Conservation (phyloP, 257 asterid species). For the Primulina eburnea region DNA sequence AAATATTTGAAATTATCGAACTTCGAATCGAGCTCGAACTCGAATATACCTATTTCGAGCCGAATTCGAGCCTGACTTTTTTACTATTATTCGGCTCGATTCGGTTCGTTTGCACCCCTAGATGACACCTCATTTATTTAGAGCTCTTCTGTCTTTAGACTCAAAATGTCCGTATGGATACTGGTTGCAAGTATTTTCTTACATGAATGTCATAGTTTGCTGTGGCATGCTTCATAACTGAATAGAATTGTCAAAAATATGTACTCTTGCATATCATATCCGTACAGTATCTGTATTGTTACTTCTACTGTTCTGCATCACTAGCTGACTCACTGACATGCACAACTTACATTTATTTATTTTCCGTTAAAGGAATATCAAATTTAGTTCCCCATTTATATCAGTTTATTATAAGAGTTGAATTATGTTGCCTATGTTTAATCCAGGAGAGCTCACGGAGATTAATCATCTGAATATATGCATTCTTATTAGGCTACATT, state of each 20-base stretch:
- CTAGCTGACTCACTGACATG: background rate
- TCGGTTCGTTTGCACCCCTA: too few species aligned
- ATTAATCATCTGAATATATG: constrained; percentile 21
- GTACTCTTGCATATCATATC: background rate
- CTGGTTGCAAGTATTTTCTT: background rate
- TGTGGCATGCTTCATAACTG: background rate
- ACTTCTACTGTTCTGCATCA: background rate
- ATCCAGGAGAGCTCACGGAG: constrained; percentile 7
- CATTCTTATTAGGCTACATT: constrained; percentile 68
- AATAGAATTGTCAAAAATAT: background rate
- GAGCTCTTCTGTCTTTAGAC: background rate
- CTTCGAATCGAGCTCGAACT: too few species aligned
- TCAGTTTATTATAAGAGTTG: background rate
- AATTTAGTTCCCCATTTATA: background rate
- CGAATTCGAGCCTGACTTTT: too few species aligned
- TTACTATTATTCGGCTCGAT: too few species aligned
- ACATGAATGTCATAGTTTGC: too few species aligned
- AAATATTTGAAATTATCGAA: too few species aligned
- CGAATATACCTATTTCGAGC: too few species aligned
- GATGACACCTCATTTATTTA: background rate
- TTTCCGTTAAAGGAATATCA: background rate
- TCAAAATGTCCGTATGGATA: background rate
- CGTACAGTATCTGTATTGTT: background rate
- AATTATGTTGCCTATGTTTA: constrained; percentile 9
- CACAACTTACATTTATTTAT: background rate